phyloP scores from a whole-genome alignment of 768 basidiomycete genomes.

The Lentinula aciculospora region DNA sequence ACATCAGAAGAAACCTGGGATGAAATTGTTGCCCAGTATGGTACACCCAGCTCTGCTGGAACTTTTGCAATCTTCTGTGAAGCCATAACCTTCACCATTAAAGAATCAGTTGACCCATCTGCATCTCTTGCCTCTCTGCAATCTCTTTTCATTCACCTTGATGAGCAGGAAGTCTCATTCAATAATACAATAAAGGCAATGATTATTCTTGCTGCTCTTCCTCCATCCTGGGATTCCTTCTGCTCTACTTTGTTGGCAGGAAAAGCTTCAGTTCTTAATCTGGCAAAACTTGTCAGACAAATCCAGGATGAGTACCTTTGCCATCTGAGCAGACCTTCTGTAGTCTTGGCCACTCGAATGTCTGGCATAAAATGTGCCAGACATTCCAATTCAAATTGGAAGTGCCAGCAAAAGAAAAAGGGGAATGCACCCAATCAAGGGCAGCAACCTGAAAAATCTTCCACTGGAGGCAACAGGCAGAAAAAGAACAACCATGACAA shows the following conservation, averaged over 20 bases:
- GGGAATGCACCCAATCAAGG: not conserved
- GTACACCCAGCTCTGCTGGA: too few species aligned
- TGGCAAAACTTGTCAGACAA: not conserved
- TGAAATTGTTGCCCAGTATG: too few species aligned
- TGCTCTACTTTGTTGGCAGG: not conserved
- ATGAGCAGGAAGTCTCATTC: too few species aligned
- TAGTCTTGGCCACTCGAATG: not conserved
- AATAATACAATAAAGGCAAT: not conserved
- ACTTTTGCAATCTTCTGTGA: too few species aligned
- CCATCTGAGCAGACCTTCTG: not conserved
- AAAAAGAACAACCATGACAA: not conserved
- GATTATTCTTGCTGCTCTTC: not conserved
- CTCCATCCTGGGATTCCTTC: not conserved
- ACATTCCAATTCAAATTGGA: not conserved
- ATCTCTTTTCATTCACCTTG: too few species aligned
- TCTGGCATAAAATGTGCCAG: not conserved
- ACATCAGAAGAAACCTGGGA: too few species aligned
- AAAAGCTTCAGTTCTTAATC: not conserved
- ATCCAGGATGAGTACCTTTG: not conserved
- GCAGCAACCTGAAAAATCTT: not conserved
- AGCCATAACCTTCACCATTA: too few species aligned
- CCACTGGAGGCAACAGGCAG: not conserved
- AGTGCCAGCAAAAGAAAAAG: not conserved
- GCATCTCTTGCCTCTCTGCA: too few species aligned
- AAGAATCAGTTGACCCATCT: too few species aligned